These are phyloP conservation scores for Apiotrichum sp. DNA, from an alignment of 1,284 basidiomycete species.

Conservation along the genomic window DNA sequence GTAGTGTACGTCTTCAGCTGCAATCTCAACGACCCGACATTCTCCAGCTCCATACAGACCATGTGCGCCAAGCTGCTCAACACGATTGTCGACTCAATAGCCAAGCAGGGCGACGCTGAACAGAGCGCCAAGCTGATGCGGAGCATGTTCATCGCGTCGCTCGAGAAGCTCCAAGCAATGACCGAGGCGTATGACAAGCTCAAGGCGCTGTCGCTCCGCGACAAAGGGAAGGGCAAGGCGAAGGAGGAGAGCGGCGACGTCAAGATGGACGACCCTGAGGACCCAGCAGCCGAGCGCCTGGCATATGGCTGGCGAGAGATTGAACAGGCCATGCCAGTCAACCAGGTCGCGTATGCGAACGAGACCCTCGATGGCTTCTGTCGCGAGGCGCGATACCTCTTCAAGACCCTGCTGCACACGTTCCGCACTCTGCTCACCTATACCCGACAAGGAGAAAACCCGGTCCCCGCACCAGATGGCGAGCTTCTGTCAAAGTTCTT, in stretches of 20 bases:
- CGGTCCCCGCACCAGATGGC: slow-evolving; percentile 66
- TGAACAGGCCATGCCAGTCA: slow-evolving; percentile 72
- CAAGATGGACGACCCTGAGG: slow-evolving; percentile 21
- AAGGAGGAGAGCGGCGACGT: slow-evolving; percentile 28
- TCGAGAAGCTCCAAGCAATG: slow-evolving; percentile 81
- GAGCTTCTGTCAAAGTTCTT: slow-evolving; percentile 81
- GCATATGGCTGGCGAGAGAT: slow-evolving; percentile 54
- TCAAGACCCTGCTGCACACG: slow-evolving; percentile 83
- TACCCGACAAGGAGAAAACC: slow-evolving; percentile 72
- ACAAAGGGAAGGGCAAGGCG: slow-evolving; percentile 43
- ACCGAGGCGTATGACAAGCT: slow-evolving; percentile 56
- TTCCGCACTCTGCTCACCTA: slow-evolving; percentile 76
- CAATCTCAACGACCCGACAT: slow-evolving; percentile 81
- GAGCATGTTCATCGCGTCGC: slow-evolving; percentile 73
- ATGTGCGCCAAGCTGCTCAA: slow-evolving; percentile 92
- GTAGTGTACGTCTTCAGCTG: slow-evolving; percentile 82
- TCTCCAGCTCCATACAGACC: slow-evolving; percentile 76
- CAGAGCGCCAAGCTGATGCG: slow-evolving; percentile 63
- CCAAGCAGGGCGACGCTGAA: slow-evolving; percentile 63
- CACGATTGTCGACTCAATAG: slow-evolving; percentile 77
- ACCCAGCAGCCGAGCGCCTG: slow-evolving; percentile 22
- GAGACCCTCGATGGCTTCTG: slow-evolving; percentile 69
- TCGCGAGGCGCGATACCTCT: slow-evolving; percentile 75
- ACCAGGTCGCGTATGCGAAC: slow-evolving; percentile 62
- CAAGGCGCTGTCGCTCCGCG: slow-evolving; percentile 35